A percentile compares a stretch with the other conserved stretches of the same genome.
Conservation (phyloP, 2,329 filamentous ascomycete genomes). For the Colletotrichum neosansevieriae region DNA sequence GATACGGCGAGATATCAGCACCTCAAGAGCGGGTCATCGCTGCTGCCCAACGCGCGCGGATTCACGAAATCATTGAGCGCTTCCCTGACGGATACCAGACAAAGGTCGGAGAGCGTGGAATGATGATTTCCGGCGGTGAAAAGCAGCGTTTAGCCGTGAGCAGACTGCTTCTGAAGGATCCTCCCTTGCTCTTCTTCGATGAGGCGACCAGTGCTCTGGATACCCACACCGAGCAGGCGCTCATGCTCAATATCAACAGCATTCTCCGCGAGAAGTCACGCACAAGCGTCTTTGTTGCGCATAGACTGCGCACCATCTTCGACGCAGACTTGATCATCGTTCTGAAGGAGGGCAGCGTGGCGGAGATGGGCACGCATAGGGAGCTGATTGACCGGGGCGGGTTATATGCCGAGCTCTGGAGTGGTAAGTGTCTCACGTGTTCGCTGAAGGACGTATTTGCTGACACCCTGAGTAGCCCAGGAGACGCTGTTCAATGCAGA, state of each 20-base stretch:
- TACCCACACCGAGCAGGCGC: conserved; percentile 90
- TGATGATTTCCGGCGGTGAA: conserved; percentile 97
- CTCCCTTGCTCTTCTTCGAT: conserved; percentile 92
- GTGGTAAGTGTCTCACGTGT: conserved; percentile 67
- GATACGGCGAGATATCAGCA: conserved; percentile 87
- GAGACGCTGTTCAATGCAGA: conserved; percentile 68
- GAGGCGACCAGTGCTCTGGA: conserved; percentile 94
- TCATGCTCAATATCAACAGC: conserved; percentile 92
- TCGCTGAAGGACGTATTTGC: neutral
- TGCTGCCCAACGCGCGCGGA: conserved; percentile 84
- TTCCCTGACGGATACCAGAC: conserved; percentile 92
- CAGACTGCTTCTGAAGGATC: conserved; percentile 87
- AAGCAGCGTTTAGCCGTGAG: conserved; percentile 92
- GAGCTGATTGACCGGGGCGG: conserved; percentile 83
- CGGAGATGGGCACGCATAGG: conserved; percentile 88
- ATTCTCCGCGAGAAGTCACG: conserved; percentile 89
- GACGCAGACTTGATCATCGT: conserved; percentile 96
- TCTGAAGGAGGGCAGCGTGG: conserved; percentile 84
- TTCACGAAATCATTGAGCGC: conserved; percentile 83
- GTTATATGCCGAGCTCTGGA: conserved; percentile 92
- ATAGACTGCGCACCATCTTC: conserved; percentile 91
- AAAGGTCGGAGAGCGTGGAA: conserved; percentile 90
- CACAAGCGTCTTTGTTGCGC: conserved; percentile 95
- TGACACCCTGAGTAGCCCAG: conserved; percentile 62
- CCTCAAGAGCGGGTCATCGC: conserved; percentile 77